Evolutionary conservation across 257 asterid species (phyloP).

Genomic region (Solanum virginianum): DNA sequence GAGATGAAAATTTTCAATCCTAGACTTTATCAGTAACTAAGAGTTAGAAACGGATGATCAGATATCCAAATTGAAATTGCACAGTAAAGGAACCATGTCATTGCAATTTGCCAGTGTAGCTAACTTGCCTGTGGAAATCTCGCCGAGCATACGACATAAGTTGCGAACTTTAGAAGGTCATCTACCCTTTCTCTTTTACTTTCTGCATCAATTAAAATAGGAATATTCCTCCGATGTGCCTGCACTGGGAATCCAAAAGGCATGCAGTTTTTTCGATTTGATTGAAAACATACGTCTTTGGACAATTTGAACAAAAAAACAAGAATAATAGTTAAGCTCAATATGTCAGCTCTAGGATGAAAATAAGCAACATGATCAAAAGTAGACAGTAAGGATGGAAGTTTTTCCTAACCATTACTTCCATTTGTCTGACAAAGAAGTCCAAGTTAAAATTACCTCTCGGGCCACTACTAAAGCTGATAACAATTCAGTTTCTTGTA

Average conservation of each 20-base stretch:
- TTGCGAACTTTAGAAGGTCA: slow-evolving; percentile 60
- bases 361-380: neutral
- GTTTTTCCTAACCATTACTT: neutral
- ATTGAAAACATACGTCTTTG: neutral
- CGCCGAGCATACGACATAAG: slow-evolving; percentile 69
- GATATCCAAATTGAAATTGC: neutral
- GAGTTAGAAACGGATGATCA: neutral
- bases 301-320: neutral
- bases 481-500: slow-evolving; percentile 42
- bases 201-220: slow-evolving; percentile 86
- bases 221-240: slow-evolving; percentile 83
- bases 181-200: slow-evolving; percentile 82
- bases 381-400: neutral
- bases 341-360: neutral
- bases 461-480: slow-evolving; percentile 59
- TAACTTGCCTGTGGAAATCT: slow-evolving; percentile 83
- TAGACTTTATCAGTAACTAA: neutral
- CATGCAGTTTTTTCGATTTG: slow-evolving; percentile 14
- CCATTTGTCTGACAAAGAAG: neutral
- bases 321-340: neutral
- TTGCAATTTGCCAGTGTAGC: neutral
- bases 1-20: neutral
- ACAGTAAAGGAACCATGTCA: neutral
- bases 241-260: slow-evolving; percentile 58
- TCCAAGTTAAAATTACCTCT: slow-evolving; percentile 46